Percentiles rank a stretch among this genome's conserved stretches.
These are phyloP conservation scores for Cladosporium sp. DNA, from an alignment of 2,329 filamentous ascomycete species.

Conservation along the genomic window DNA sequence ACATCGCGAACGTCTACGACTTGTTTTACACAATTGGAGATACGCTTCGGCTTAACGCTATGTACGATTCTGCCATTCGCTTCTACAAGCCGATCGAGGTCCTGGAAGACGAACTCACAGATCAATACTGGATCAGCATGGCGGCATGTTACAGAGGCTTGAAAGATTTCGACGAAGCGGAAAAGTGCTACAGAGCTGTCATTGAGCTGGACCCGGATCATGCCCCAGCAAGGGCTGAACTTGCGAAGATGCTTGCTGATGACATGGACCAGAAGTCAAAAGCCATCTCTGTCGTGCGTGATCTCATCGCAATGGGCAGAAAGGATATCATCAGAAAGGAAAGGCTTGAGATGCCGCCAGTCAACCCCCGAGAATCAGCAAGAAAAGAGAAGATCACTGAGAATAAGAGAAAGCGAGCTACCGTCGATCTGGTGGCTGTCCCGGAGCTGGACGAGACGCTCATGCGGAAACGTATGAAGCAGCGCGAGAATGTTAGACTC, in stretches of 20 bases:
- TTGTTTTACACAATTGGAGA: constrained; percentile 71
- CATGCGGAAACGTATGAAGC: constrained; percentile 6
- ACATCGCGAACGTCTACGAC: constrained; percentile 66
- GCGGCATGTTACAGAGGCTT: constrained; percentile 66
- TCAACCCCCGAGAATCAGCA: constrained; percentile 4
- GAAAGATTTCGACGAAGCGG: constrained; percentile 63
- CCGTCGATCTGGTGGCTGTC: constrained; percentile 1
- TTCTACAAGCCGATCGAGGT: constrained; percentile 50
- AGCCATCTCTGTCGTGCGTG: constrained; percentile 71
- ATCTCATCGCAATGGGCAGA: constrained; percentile 63
- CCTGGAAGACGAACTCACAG: constrained; percentile 43
- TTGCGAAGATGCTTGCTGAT: constrained; percentile 78
- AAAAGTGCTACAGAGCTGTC: constrained; percentile 71
- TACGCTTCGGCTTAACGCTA: constrained; percentile 48
- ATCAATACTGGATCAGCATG: constrained; percentile 49
- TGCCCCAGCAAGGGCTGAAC: constrained; percentile 71
- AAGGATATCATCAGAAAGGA: constrained; percentile 21
- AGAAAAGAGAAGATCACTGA: constrained; percentile 10
- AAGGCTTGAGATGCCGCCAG: constrained; percentile 9
- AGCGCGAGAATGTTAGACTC: not conserved
- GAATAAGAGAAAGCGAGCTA: constrained; percentile 5
- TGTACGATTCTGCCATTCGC: constrained; percentile 53
- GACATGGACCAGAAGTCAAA: constrained; percentile 67
- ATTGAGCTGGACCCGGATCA: constrained; percentile 67
- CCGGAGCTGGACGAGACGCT: constrained; percentile 10